These are phyloP conservation scores for Pseudonectria buxi DNA, from an alignment of 2,329 filamentous ascomycete genomes.

Conservation along the genomic window DNA sequence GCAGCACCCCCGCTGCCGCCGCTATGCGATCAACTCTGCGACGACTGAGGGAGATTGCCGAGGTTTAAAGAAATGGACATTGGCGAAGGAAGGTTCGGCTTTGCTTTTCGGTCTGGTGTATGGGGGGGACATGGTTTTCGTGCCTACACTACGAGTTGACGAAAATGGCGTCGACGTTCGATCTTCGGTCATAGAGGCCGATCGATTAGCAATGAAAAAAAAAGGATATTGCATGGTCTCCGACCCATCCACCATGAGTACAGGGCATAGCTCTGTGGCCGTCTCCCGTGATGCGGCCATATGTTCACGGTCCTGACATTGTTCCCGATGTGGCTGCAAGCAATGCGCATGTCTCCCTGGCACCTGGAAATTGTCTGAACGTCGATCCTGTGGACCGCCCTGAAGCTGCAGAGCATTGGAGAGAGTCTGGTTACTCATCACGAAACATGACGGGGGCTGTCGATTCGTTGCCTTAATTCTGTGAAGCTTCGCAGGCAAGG, in stretches of 20 bases:
- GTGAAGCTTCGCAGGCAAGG: too few relatives aligned
- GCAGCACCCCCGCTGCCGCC: constrained; percentile 83
- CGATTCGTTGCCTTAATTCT: too few relatives aligned
- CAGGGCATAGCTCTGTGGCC: not conserved
- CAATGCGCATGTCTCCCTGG: too few relatives aligned
- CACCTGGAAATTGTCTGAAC: too few relatives aligned
- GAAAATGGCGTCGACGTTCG: constrained; percentile 34
- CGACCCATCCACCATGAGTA: constrained; percentile 16
- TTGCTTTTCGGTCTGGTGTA: constrained; percentile 43
- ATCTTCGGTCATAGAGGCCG: constrained; percentile 34
- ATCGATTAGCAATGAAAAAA: constrained; percentile 39
- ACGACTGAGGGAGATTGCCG: constrained; percentile 93
- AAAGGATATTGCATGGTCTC: constrained; percentile 32
- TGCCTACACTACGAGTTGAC: constrained; percentile 38
- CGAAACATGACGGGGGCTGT: too few relatives aligned
- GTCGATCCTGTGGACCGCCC: too few relatives aligned
- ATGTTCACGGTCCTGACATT: not conserved
- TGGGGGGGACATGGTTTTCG: constrained; percentile 37
- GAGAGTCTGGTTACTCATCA: too few relatives aligned
- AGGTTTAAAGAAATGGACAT: constrained; percentile 60
- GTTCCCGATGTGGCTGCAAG: too few relatives aligned
- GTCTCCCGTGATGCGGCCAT: not conserved
- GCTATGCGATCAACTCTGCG: constrained; percentile 94
- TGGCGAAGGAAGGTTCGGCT: constrained; percentile 30
- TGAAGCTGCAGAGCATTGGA: too few relatives aligned